Base-by-base conservation (phyloP, 1,284 basidiomycete species). In the Trichosporon ovoides region DNA sequence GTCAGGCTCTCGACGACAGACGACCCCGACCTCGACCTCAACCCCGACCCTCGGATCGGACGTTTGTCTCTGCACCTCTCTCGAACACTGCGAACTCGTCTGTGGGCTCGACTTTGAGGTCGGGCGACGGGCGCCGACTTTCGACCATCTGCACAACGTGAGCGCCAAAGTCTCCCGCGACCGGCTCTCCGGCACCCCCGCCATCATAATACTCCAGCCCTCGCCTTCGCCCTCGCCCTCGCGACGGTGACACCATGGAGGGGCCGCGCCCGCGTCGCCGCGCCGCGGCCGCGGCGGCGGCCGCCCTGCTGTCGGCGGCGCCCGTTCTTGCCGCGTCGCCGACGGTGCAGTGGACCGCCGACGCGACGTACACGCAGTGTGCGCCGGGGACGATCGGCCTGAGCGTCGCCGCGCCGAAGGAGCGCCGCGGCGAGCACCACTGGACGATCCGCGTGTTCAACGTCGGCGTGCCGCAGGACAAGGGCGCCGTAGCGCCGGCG, bases 191-290 rank as follows among this genome's bases (percentile, higher is more conserved):
- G 9, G 28, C 28, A 31, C 28, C 5, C 28, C 28, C 28, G 28
- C 28, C 28, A 31, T 31, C 28, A 31, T 31, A 31, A 31, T 31
- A 31, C 28, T 31, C 28, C 28, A 31, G 28, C 28, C 28, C 28
- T 31, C 28, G 28, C 5, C 28, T n/a, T n/a, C n/a, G n/a, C n/a
- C n/a, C n/a, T n/a, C n/a, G n/a, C n/a, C n/a, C n/a, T n/a, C n/a
- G n/a, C n/a, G n/a, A n/a, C n/a, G n/a, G 43, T 48, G 43, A 48
- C 20, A 48, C 43, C 24, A 48, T 48, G 43, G 22, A 48, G 28
- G 24, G 43, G 43, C 28, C 28, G 28, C 43, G 43, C 24, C 43
- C 43, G 43, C 43, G 43, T 48, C 43, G 43, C 43, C 43, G 28
- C 28, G 28, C 28, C 5, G 28, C 28, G 13, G 28, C 28, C 5